A percentile compares a stretch with the other conserved stretches of the same genome.
These are phyloP conservation scores for Alternaria conjuncta DNA, from an alignment of 2,329 filamentous ascomycete species.

Conservation along the genomic window DNA sequence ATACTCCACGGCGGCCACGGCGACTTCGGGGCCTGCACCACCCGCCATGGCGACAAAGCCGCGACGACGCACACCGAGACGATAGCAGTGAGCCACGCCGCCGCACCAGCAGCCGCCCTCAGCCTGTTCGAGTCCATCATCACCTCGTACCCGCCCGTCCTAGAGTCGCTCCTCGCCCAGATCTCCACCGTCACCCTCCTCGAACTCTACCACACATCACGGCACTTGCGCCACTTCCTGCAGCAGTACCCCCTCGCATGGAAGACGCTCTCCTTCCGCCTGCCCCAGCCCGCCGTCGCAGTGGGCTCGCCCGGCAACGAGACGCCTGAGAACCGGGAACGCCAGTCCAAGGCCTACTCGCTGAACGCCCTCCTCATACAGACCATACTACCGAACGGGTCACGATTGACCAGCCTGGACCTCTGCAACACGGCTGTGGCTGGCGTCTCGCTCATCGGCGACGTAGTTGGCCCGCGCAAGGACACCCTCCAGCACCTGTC, in stretches of 20 bases:
- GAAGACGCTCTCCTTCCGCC: conserved; percentile 65
- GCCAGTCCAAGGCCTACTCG: conserved; percentile 64
- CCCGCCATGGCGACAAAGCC: conserved; percentile 1
- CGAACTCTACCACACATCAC: conserved; percentile 65
- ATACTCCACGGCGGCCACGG: conserved; percentile 19
- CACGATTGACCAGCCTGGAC: conserved; percentile 62
- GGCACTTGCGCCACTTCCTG: conserved; percentile 61
- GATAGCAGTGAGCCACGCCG: not conserved
- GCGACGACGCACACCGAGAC: conserved; percentile 9
- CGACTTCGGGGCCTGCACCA: conserved; percentile 25
- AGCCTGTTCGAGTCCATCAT: conserved; percentile 61
- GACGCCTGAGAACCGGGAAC: conserved; percentile 49
- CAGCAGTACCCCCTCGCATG: conserved; percentile 65
- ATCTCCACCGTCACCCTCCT: conserved; percentile 63
- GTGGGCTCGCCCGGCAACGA: conserved; percentile 49
- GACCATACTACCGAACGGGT: conserved; percentile 63
- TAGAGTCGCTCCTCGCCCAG: conserved; percentile 65
- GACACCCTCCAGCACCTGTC: conserved; percentile 65
- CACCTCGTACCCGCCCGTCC: conserved; percentile 63
- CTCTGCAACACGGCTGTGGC: conserved; percentile 67
- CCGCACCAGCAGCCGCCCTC: conserved; percentile 21
- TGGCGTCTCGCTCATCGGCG: conserved; percentile 62
- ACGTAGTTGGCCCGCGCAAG: conserved; percentile 61
- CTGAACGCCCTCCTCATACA: conserved; percentile 64
- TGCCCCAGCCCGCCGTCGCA: conserved; percentile 51